Evolutionary conservation across 23 red algal genomes (phyloP), one percentile per base, ranked within the genome.

Genomic region (Agarophyton chilense): DNA sequence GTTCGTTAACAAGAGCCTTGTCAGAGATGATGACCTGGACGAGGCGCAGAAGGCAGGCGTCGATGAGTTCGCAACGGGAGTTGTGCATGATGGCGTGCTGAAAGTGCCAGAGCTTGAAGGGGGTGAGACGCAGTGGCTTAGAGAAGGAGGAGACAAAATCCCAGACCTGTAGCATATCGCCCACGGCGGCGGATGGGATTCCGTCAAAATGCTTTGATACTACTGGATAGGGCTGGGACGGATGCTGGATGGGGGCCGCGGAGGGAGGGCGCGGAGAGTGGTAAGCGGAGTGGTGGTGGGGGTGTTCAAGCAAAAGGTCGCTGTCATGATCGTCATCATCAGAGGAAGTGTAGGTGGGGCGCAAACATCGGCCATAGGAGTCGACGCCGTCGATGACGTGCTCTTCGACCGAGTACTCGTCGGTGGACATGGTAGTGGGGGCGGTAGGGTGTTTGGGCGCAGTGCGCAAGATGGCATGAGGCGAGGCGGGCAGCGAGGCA

Each of bases 91-190:
- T 53, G 17, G 88, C 88, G 24, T 72, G 56, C 52, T 91, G 72
- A 60, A 89, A 71, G 31, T 89, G 85, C 31, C 70, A 72, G 14
- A 89, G 71, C 55, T 89, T 89, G 63, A 91, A 91, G 13, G 88
- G 52, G 38, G 58, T 71, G 14, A 91, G 47, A 28, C 77, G 75
- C n/a, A 91, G 77, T n/a, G 64, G 28, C 42, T 58, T 65, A 9
- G 58, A 67, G 63, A 91, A 91, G 36, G 60, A 40, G 21, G 55
- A 71, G 41, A 91, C 61, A 82, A 91, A 91, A 58, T 91, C 88
- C 88, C 88, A 91, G 24, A 91, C 44, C 28, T 82, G 76, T 2
- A 91, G 65, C 63, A 91, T 42, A 73, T 91, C 88, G 34, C 88
- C 88, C 21, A 91, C 40, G 26, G 88, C 75, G 31, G 31, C 46